Percentiles rank a stretch among this genome's conserved stretches.
These are phyloP conservation scores for Neofusicoccum umdonicola DNA, from an alignment of 2,329 filamentous ascomycete species.

Conservation along the genomic window DNA sequence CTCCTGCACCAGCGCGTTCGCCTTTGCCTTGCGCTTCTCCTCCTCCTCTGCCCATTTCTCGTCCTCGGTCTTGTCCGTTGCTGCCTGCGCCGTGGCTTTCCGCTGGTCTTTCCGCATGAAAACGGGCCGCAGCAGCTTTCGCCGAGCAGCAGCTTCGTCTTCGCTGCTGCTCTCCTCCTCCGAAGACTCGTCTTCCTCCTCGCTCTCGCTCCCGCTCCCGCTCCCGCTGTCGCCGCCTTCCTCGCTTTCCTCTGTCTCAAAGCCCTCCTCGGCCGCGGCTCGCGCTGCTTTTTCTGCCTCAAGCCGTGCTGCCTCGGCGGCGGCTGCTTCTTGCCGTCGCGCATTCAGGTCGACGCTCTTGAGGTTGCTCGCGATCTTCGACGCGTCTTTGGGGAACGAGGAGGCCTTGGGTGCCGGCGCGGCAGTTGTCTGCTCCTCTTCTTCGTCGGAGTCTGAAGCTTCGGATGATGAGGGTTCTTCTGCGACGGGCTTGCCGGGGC, in stretches of 20 bases:
- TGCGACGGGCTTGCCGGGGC: conserved; percentile 73
- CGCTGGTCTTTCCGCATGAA: conserved; percentile 65
- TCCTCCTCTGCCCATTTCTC: conserved; percentile 50
- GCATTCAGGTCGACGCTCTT: conserved; percentile 42
- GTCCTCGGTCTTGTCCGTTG: conserved; percentile 35
- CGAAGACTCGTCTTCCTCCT: conserved; percentile 31
- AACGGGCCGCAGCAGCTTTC: conserved; percentile 59
- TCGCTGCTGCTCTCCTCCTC: conserved; percentile 52
- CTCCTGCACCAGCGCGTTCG: conserved; percentile 80
- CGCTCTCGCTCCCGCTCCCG: conserved; percentile 19
- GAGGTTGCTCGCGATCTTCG: conserved; percentile 40
- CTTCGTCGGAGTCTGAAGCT: conserved; percentile 51
- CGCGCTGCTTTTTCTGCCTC: conserved; percentile 25
- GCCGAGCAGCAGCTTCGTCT: conserved; percentile 54
- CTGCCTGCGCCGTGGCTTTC: conserved; percentile 29
- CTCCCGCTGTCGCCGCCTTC: conserved; percentile 18
- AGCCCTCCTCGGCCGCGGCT: conserved; percentile 55
- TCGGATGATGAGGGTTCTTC: conserved; percentile 45
- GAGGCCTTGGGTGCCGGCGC: conserved; percentile 43
- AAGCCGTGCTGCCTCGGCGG: conserved; percentile 26
- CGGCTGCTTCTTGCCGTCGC: conserved; percentile 28
- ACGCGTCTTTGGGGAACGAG: conserved; percentile 47
- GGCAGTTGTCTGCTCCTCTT: conserved; percentile 30
- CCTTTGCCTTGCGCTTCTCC: conserved; percentile 64
- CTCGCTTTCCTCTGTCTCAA: conserved; percentile 54